Percentiles rank a stretch among this genome's conserved stretches.
These are phyloP conservation scores for Paracoccidioides lutzii DNA, from an alignment of 2,329 filamentous ascomycete species.

Conservation along the genomic window DNA sequence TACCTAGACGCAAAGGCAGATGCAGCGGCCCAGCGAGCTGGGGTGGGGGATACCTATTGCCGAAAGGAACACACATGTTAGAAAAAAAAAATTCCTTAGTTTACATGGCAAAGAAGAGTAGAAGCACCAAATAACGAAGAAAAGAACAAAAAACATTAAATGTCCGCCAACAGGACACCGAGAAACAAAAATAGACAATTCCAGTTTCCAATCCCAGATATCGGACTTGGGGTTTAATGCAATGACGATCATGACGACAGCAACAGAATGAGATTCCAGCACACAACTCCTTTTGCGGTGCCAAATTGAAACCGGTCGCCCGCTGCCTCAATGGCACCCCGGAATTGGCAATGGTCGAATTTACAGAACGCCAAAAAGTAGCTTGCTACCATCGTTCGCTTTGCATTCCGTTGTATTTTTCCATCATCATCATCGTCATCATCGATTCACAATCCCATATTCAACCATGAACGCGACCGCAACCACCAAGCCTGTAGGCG, in stretches of 20 bases:
- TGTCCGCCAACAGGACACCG: too few relatives aligned
- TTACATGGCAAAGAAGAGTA: neutral
- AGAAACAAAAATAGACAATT: too few relatives aligned
- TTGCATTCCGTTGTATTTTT: neutral
- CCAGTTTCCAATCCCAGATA: too few relatives aligned
- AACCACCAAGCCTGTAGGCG: neutral
- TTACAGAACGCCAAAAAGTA: too few relatives aligned
- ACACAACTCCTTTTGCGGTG: too few relatives aligned
- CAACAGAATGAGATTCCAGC: too few relatives aligned
- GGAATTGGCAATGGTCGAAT: too few relatives aligned
- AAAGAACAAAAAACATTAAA: neutral
- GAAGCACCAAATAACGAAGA: neutral
- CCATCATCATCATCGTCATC: neutral
- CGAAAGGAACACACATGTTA: neutral
- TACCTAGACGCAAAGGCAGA: constrained; percentile 44
- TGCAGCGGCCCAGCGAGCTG: constrained; percentile 4
- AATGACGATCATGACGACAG: too few relatives aligned
- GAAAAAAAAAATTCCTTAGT: neutral
- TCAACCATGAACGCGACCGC: neutral
- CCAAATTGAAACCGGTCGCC: too few relatives aligned
- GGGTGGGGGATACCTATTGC: constrained; percentile 5
- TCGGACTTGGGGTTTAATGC: too few relatives aligned
- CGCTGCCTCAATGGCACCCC: too few relatives aligned
- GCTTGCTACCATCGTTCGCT: neutral
- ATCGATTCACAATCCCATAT: neutral